Base-by-base conservation (phyloP, 164 flowering plant species). In the Annona cherimola region DNA sequence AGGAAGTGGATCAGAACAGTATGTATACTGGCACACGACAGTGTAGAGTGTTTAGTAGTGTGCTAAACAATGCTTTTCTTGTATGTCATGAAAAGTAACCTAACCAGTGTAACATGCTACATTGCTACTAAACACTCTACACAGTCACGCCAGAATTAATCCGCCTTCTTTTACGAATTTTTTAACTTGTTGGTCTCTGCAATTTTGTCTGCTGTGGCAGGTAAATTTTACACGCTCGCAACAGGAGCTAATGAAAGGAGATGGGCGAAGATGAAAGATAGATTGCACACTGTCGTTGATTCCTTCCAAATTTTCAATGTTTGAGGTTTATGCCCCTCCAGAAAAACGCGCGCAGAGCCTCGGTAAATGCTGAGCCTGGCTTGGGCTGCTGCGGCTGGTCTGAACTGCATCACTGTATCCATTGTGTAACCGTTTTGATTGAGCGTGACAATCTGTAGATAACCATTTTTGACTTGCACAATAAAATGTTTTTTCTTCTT, bases 261-360 rank as follows among this genome's bases (percentile, higher is more conserved):
- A 73, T 95, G 98, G 98, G 92, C 63, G 60, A 95, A 95, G 83
- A 92, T 95, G 98, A 92, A 95, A 82, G 99, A 95, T 50, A 88
- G 83, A 76, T 75, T 95, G 82, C 80, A 83, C 66, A 81, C 88
- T 3, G 90, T 95, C 8, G 74, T 90, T 2, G 96, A 95, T 75
- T 95, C 99, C 73, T 92, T 95, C 81, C 80, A 85, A 80, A 77
- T 92, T 65, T 83, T 79, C 84, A 87, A 82, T 62, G 85, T 84
- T 20, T 75, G 79, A 79, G 45, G 61, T n/a, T 39, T 41, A 50
- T 50, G 19, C 57, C 14, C 46, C 4, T 65, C 41, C 44, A 18
- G 42, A 14, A n/a, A 64, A 14, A 9, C 19, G 41, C 16, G 45
- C 45, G n/a, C n/a, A 14, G 40, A 14, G 40, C 18, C 67, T 42